Base-by-base conservation (phyloP, 495 filamentous ascomycete genomes). In the Apodospora peruviana region DNA sequence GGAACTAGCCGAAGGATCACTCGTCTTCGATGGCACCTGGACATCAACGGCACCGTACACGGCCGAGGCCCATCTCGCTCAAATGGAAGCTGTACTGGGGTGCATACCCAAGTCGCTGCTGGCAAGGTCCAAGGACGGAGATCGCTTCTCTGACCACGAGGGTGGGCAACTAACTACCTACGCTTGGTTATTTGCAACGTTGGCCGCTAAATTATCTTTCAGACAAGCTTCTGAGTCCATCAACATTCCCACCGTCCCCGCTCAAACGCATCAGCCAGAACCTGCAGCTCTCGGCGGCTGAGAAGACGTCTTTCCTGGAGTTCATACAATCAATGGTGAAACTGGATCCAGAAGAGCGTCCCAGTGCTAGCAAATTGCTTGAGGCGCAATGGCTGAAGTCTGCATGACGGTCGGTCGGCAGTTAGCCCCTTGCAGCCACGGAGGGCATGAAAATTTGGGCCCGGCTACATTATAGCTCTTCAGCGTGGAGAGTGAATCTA, bases 1-100 rank as follows among this genome's bases (percentile, higher is more conserved):
- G 45, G 45, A 47, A 25, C 19, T 47, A 1, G 45, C 32, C 32
- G 45, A 47, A 38, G 45, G 45, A n/a, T 38, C 29, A 39, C 32
- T 47, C 3, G 32, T 47, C 32, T 47, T 47, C 18, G 45, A 47
- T 23, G 45, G 45, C 32, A 37, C 29, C 1, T 37, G 32, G 32
- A 47, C 45, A 24, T 12, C 45, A 47, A 47, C 45, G 32, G 32
- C 45, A 14, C 32, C 32, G 32, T 47, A 47, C 32, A 47, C 45
- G 0, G 20, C 45, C 32, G 45, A 47, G 22, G 45, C 45, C 32
- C 45, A 47, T 17, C 45, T 47, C 17, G 45, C 45, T 2, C 45
- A 47, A 25, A 47, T 47, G 45, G 32, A 38, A 38, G 32, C 45
- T 19, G 45, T 47, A 4, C 45, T 47, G 16, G 45, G 45, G 18